These are phyloP conservation scores for Saccharata proteae DNA, from an alignment of 2,329 filamentous ascomycete genomes.

Conservation along the genomic window DNA sequence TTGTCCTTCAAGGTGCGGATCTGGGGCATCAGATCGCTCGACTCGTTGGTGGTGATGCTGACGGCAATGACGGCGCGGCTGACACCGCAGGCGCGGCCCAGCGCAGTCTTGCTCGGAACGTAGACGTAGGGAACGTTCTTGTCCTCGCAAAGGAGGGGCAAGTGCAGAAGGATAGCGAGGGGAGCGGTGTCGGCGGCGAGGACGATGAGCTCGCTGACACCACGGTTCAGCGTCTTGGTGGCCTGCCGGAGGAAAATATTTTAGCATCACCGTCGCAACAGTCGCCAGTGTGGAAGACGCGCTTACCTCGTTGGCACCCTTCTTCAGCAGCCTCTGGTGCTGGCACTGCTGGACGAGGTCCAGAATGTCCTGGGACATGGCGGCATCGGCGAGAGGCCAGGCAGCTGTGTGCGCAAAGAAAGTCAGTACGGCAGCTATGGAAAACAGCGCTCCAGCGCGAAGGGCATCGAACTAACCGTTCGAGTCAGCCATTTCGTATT, in stretches of 20 bases:
- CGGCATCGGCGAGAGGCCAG: constrained; percentile 34
- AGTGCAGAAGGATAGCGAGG: constrained; percentile 58
- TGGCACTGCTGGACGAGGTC: constrained; percentile 16
- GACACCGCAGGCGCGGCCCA: constrained; percentile 84
- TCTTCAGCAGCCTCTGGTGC: constrained; percentile 43
- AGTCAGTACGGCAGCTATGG: too few relatives aligned
- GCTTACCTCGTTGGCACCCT: constrained; percentile 61
- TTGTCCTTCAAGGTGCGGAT: constrained; percentile 86
- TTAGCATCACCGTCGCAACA: too few relatives aligned
- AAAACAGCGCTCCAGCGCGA: too few relatives aligned
- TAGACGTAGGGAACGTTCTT: constrained; percentile 64
- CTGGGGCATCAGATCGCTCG: constrained; percentile 64
- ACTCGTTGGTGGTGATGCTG: constrained; percentile 61
- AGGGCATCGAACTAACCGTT: too few relatives aligned
- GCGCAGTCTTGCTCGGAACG: constrained; percentile 71
- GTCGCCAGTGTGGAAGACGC: too few relatives aligned
- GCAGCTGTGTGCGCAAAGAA: too few relatives aligned
- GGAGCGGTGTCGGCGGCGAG: constrained; percentile 81
- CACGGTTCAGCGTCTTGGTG: constrained; percentile 83
- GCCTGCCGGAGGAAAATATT: too few relatives aligned
- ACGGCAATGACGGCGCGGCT: constrained; percentile 76
- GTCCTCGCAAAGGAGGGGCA: constrained; percentile 80
- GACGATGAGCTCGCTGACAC: constrained; percentile 79
- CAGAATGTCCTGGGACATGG: constrained; percentile 36
- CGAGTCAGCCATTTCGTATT: too few relatives aligned